Percentiles rank a stretch among this genome's conserved stretches.
Evolutionary conservation across 176 grass and related monocot genomes (phyloP).

Genomic region (Saccharum spontaneum): DNA sequence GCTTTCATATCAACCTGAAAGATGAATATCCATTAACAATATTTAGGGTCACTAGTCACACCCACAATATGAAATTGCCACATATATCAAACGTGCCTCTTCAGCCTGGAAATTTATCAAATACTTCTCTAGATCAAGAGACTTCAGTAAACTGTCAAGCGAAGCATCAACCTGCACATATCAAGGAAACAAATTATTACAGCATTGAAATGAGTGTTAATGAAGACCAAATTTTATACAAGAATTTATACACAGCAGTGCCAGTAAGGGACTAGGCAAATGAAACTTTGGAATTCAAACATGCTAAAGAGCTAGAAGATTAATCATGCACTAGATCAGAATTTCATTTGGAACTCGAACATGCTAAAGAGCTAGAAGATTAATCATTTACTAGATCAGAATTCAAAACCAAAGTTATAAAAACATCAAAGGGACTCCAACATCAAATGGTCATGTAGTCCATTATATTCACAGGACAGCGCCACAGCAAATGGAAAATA

Average conservation of each 20-base stretch:
- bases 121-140: conserved; percentile 72
- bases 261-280: background rate
- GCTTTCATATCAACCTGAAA: conserved; percentile 80
- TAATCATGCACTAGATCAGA: background rate
- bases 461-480: background rate
- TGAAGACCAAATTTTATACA: background rate
- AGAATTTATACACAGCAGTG: background rate
- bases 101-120: conserved; percentile 62
- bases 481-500: conserved; percentile 6
- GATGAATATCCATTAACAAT: conserved; percentile 15
- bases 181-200: conserved; percentile 18
- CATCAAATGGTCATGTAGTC: conserved; percentile 10
- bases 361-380: background rate
- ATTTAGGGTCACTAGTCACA: conserved; percentile 1
- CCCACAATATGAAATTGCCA: background rate
- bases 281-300: background rate
- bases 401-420: background rate
- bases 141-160: conserved; percentile 60
- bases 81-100: conserved; percentile 53
- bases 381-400: background rate
- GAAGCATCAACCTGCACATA: conserved; percentile 41
- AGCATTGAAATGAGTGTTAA: conserved; percentile 10
- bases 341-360: background rate
- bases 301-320: background rate
- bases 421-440: background rate